Percentiles rank a stretch among this genome's conserved stretches.
Evolutionary conservation across 306 rosid genomes (phyloP).

Genomic region (Dryas drummondii): DNA sequence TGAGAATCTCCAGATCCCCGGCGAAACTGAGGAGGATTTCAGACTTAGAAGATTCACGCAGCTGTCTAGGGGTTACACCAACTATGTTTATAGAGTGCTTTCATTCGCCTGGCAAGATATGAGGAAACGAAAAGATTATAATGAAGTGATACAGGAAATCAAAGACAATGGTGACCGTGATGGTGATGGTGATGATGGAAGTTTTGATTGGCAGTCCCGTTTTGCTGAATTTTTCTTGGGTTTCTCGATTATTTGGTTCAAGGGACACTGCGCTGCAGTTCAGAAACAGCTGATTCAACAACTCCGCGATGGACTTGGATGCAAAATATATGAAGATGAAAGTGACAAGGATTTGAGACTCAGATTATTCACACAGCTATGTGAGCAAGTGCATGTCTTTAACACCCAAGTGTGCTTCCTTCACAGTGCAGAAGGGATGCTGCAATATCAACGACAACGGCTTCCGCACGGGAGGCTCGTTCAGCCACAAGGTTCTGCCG

Average conservation of each 20-base stretch:
- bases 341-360: neutral
- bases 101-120: too few species aligned
- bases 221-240: too few species aligned
- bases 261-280: neutral
- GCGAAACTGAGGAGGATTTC: neutral
- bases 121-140: too few species aligned
- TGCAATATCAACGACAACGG: neutral
- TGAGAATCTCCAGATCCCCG: too few species aligned
- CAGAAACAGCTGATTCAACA: neutral
- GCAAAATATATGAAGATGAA: neutral
- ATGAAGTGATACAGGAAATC: too few species aligned
- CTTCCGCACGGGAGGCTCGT: neutral
- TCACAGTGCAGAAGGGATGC: neutral
- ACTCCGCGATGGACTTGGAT: neutral
- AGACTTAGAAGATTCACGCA: neutral
- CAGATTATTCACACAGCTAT: neutral
- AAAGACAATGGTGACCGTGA: too few species aligned
- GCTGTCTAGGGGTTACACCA: neutral
- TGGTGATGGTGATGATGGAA: neutral
- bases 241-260: constrained; percentile 2
- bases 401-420: neutral
- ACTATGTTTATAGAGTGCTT: too few species aligned
- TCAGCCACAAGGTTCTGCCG: neutral
- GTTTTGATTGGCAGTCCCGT: neutral
- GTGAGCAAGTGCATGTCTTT: neutral